Conservation (phyloP, 768 basidiomycete species). For the Lactarius akahatsu region DNA sequence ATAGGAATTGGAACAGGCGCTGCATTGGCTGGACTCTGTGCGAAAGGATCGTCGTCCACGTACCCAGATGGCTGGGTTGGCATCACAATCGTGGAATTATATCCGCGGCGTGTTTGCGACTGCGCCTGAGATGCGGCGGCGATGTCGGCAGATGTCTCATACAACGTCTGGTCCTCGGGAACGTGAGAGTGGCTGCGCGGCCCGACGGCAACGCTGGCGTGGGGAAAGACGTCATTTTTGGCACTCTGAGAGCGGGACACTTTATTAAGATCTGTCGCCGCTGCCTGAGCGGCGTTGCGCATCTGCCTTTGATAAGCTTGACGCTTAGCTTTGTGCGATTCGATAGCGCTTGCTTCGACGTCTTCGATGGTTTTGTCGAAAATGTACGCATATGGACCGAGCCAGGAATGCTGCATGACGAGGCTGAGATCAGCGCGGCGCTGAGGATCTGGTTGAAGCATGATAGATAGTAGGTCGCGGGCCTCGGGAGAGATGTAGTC, state of each 20-base stretch:
- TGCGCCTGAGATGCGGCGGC: constrained; percentile 39
- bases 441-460: constrained; percentile 92
- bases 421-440: constrained; percentile 70
- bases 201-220: constrained; percentile 33
- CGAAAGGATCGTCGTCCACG: constrained; percentile 74
- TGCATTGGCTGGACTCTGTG: not conserved
- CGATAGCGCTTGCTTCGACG: constrained; percentile 76
- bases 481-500: constrained; percentile 87
- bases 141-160: constrained; percentile 68
- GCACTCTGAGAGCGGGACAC: constrained; percentile 55
- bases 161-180: constrained; percentile 43
- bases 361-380: constrained; percentile 77
- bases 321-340: constrained; percentile 81
- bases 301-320: constrained; percentile 80
- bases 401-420: constrained; percentile 91
- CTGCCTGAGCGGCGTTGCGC: constrained; percentile 49
- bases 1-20: constrained; percentile 41
- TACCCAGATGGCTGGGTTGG: constrained; percentile 44
- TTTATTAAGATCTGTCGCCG: constrained; percentile 32
- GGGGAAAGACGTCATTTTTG: constrained; percentile 48
- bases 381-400: constrained; percentile 57
- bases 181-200: constrained; percentile 49
- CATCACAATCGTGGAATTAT: constrained; percentile 41
- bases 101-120: constrained; percentile 35
- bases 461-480: constrained; percentile 77